A percentile compares a stretch with the other conserved stretches of the same genome.
Evolutionary conservation across 2,329 filamentous ascomycete genomes (phyloP).

Genomic region (Aureobasidium sp.): DNA sequence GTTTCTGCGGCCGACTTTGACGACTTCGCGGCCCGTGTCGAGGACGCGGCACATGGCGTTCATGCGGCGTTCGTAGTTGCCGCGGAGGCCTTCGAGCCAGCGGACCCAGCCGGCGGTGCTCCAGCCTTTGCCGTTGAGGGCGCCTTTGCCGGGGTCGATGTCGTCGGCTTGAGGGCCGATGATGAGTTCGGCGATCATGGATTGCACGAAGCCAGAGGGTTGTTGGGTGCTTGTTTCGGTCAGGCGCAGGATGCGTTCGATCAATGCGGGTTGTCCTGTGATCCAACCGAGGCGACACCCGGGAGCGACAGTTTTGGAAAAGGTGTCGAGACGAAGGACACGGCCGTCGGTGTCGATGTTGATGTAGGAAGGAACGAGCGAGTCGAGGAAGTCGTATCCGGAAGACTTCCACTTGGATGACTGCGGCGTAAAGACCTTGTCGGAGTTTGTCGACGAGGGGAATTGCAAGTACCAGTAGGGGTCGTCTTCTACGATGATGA

Average conservation of each 20-base stretch:
- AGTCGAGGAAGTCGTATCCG: slow-evolving; percentile 73
- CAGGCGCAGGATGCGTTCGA: slow-evolving; percentile 65
- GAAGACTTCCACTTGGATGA: slow-evolving; percentile 41
- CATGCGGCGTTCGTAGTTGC: slow-evolving; percentile 80
- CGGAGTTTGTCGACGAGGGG: slow-evolving; percentile 52
- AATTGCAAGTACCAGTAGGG: slow-evolving; percentile 95
- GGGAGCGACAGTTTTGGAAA: slow-evolving; percentile 86
- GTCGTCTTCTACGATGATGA: slow-evolving; percentile 88
- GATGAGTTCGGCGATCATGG: slow-evolving; percentile 67
- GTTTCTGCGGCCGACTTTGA: slow-evolving; percentile 49
- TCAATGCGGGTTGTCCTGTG: slow-evolving; percentile 68
- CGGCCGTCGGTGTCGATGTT: slow-evolving; percentile 76
- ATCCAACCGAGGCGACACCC: slow-evolving; percentile 88
- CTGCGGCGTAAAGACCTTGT: slow-evolving; percentile 16
- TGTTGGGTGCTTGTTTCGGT: slow-evolving; percentile 72
- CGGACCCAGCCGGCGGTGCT: slow-evolving; percentile 77
- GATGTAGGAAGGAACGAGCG: slow-evolving; percentile 72
- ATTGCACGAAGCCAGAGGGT: slow-evolving; percentile 82
- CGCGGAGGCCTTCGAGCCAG: slow-evolving; percentile 79
- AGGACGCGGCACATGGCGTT: slow-evolving; percentile 65
- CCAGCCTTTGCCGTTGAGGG: slow-evolving; percentile 54
- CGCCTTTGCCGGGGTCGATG: slow-evolving; percentile 31
- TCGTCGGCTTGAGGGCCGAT: slow-evolving; percentile 53
- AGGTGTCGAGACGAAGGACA: slow-evolving; percentile 83
- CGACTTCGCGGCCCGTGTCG: slow-evolving; percentile 55